Percentiles rank a stretch among this genome's conserved stretches.
Evolutionary conservation across 768 basidiomycete genomes (phyloP).

Genomic region (Ephemerocybe angulata): DNA sequence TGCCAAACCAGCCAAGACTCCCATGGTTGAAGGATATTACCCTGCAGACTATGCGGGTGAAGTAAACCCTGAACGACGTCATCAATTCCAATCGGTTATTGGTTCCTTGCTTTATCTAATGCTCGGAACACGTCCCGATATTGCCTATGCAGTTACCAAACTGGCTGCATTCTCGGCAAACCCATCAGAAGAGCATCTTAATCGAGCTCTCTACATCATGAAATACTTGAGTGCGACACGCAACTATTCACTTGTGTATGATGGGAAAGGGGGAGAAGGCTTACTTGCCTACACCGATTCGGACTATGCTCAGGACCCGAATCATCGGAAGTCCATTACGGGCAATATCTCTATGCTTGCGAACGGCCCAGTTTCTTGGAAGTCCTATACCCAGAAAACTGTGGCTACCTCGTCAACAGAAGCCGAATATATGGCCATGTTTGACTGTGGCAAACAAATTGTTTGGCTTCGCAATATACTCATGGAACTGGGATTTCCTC

Average conservation of each 20-base stretch:
- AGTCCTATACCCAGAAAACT: conserved; percentile 13
- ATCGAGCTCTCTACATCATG: neutral
- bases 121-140: conserved; percentile 13
- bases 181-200: conserved; percentile 6
- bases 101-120: conserved; percentile 17
- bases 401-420: conserved; percentile 19
- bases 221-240: conserved; percentile 3
- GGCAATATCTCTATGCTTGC: conserved; percentile 19
- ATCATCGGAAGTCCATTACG: conserved; percentile 19
- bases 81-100: conserved; percentile 9
- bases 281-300: conserved; percentile 7
- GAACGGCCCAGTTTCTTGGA: conserved; percentile 17
- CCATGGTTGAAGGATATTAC: conserved; percentile 10
- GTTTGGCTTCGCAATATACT: conserved; percentile 9
- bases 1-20: conserved; percentile 2
- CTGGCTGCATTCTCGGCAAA: conserved; percentile 7
- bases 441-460: conserved; percentile 14
- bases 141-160: conserved; percentile 13
- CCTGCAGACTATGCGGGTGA: neutral
- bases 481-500: conserved; percentile 7
- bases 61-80: neutral
- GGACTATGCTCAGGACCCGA: conserved; percentile 8
- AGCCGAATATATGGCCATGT: conserved; percentile 21
- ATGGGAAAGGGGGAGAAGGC: conserved; percentile 2
- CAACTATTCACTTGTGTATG: neutral